A percentile compares a stretch with the other conserved stretches of the same genome.
These are phyloP conservation scores for Juglanconis oblonga DNA, from an alignment of 2,329 filamentous ascomycete genomes.

Conservation along the genomic window DNA sequence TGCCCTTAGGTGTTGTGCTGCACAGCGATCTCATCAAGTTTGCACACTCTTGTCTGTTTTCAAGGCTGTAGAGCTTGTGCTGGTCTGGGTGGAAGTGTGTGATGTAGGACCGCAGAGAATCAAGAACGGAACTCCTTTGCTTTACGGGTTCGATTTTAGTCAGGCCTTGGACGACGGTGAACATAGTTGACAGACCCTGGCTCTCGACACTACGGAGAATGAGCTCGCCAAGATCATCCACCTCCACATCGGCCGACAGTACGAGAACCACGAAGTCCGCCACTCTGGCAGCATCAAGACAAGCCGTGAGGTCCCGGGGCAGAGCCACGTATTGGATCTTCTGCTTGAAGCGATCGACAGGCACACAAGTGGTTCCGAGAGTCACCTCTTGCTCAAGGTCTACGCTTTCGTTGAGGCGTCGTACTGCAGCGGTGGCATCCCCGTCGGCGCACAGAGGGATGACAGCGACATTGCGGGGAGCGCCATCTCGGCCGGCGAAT, in stretches of 20 bases:
- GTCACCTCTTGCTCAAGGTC: constrained; percentile 69
- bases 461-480: constrained; percentile 83
- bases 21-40: constrained; percentile 90
- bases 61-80: constrained; percentile 86
- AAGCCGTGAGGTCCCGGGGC: constrained; percentile 69
- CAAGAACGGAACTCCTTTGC: constrained; percentile 69
- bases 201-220: constrained; percentile 85
- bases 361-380: constrained; percentile 59
- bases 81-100: constrained; percentile 91
- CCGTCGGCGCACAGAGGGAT: constrained; percentile 77
- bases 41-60: constrained; percentile 84
- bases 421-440: constrained; percentile 65
- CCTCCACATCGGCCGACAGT: constrained; percentile 77
- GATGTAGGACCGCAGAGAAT: constrained; percentile 87
- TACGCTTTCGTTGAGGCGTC: constrained; percentile 71
- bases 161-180: constrained; percentile 78
- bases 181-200: constrained; percentile 90
- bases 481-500: constrained; percentile 83
- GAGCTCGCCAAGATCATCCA: constrained; percentile 79
- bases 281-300: constrained; percentile 79
- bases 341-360: constrained; percentile 90
- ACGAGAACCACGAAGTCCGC: constrained; percentile 91
- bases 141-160: constrained; percentile 78
- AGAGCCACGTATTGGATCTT: constrained; percentile 82
- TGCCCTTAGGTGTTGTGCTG: constrained; percentile 86